Base-by-base conservation (phyloP, 2,329 filamentous ascomycete genomes). In the Trichoderma sp. region DNA sequence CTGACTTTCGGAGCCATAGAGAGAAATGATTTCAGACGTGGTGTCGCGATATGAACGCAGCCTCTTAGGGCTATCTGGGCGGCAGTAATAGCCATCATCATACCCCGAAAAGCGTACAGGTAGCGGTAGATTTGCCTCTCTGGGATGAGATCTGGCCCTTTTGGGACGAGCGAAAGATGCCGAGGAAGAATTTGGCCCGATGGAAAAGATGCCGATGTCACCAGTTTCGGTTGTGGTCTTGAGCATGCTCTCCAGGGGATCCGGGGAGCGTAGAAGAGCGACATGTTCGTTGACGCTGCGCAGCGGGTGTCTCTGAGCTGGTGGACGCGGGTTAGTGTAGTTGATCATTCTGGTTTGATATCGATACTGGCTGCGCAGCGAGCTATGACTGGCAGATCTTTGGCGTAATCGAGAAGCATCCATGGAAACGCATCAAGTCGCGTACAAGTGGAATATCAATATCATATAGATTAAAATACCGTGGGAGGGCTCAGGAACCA, bases 141-240 rank as follows among this genome's bases (percentile, higher is more conserved):
- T 78, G 39, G 81, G 73, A 26, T 76, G 76, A 23, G 77, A 75
- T 69, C 78, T 78, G 39, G 76, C 70, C 20, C 78, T 79, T 72
- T 78, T 74, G 13, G 74, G 73, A 7, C 77, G 76, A 47, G 78
- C 77, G 64, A 78, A 78, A 8, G 78, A 76, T 12, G 78, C 78
- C 6, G 71, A 71, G 13, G 81, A 80, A 11, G 73, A 36, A 47
- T 73, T 67, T 4, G 76, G 74, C 43, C 75, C 84, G 74, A 89
- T 88, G 66, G 86, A 88, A 77, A 90, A 90, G 64, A 87, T 80
- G 5, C 88, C 88, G 74, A 90, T 88, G 74, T 91, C 88, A n/a
- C 89, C 88, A 9, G 88, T 90, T 76, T 91, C 89, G 1, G 88
- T 91, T 1, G 87, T 90, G 4, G 86, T 91, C 80, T 88, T 91